Base-by-base conservation (phyloP, 2,329 filamentous ascomycete genomes). In the Fusarium tjaetaba region DNA sequence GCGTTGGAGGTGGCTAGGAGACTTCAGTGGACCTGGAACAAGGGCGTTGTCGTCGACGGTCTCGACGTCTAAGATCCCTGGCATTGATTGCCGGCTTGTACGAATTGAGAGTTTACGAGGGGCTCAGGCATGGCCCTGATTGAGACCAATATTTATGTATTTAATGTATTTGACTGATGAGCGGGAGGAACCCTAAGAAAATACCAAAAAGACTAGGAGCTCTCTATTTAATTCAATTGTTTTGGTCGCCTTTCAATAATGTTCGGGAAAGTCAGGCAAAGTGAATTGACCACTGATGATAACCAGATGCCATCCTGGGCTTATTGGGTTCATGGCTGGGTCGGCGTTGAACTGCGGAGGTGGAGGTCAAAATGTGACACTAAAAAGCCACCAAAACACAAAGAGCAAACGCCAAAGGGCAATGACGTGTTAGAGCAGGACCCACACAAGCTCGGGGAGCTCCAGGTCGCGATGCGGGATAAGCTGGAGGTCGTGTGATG, bases 21-120 rank as follows among this genome's bases (percentile, higher is more conserved):
- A 75, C 90, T 96, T 87, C 93, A 96, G 85, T 93, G 95, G 87
- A 90, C 88, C 79, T 97, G 94, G 94, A 89, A 89, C 82, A 96
- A 95, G 90, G 94, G 94, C 76, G 87, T 93, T 81, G 93, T 95
- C 76, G 92, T 96, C 77, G 93, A 96, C 81, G 93, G 93, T 73
- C 90, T 95, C 81, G 94, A 96, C 84, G 93, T 96, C 82, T 96
- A 90, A 74, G 74, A 78, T 79, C 73, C 77, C 72, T 78, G 78
- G 78, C 77, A 79, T 48, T 64, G 49, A 78, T 75, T 79, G 77
- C 77, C 73, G 56, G 70, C 39, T 52, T 78, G 74, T 79, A 77
- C 64, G 72, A 77, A 65, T 76, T 76, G 58, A 70, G 64, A 70
- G 72, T 63, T 74, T 71, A 69, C 42, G 68, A 74, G 65, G 72